Percentiles rank a stretch among this genome's conserved stretches.
Conservation (phyloP, 345 rosid species). For the Aquilaria malaccensis region DNA sequence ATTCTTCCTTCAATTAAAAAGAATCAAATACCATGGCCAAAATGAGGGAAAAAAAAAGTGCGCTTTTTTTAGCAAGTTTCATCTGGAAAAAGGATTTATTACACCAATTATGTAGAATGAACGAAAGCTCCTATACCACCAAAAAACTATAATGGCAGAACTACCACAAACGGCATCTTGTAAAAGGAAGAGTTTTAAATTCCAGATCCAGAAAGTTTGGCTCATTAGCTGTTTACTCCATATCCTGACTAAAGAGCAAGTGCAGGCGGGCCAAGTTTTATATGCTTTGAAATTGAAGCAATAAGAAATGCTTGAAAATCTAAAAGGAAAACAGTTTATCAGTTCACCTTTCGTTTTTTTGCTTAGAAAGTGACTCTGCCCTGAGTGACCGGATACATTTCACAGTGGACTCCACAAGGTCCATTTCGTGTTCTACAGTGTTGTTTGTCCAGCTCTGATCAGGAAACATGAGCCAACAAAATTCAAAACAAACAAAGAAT, state of each 20-base stretch:
- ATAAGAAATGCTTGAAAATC: neutral
- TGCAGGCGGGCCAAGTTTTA: neutral
- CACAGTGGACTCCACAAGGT: conserved; percentile 57
- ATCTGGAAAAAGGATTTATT: too few species aligned
- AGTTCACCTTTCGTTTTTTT: conserved; percentile 69
- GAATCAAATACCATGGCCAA: too few species aligned
- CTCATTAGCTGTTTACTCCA: too few species aligned
- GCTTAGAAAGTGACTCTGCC: conserved; percentile 68
- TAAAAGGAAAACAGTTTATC: neutral
- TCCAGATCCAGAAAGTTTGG: too few species aligned
- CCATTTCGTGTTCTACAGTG: conserved; percentile 70
- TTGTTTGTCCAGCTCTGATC: conserved; percentile 67
- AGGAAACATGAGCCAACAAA: neutral
- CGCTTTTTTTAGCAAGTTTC: too few species aligned
- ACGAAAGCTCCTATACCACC: too few species aligned
- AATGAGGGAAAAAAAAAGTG: too few species aligned
- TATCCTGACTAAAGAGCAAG: neutral
- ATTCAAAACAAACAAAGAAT: neutral
- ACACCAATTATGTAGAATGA: too few species aligned
- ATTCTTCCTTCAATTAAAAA: too few species aligned
- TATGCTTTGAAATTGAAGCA: neutral
- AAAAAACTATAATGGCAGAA: too few species aligned
- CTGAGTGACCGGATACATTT: conserved; percentile 65
- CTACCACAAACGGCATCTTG: too few species aligned
- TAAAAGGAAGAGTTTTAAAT: too few species aligned